Evolutionary conservation across 768 basidiomycete genomes (phyloP).

Genomic region (Polyporus arcularius): DNA sequence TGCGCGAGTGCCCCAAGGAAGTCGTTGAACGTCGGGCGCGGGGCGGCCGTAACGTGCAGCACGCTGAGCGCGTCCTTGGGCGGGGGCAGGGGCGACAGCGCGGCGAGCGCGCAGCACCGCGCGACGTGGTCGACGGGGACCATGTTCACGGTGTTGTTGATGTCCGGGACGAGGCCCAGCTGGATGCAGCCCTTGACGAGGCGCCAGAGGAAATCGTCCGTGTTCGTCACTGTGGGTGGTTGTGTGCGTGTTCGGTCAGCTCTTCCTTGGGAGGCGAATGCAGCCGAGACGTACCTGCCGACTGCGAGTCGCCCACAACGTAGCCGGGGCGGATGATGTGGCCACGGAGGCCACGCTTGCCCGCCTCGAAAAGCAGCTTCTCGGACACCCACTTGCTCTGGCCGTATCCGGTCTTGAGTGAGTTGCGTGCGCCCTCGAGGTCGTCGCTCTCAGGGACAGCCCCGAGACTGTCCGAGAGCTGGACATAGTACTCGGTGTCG

Average conservation of each 20-base stretch:
- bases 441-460: constrained; percentile 89
- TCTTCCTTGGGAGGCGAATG: neutral
- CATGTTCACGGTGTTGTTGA: constrained; percentile 98
- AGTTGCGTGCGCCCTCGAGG: constrained; percentile 76
- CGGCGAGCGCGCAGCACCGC: constrained; percentile 72
- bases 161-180: constrained; percentile 94
- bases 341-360: constrained; percentile 78
- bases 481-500: constrained; percentile 89
- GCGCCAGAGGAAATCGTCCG: constrained; percentile 98
- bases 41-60: constrained; percentile 83
- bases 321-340: constrained; percentile 94
- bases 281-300: constrained; percentile 64
- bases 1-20: constrained; percentile 69
- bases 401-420: constrained; percentile 90
- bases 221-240: constrained; percentile 81
- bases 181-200: constrained; percentile 98
- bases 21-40: constrained; percentile 86
- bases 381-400: constrained; percentile 99
- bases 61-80: constrained; percentile 49
- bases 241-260: neutral
- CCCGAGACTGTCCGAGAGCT: constrained; percentile 69
- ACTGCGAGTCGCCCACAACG: constrained; percentile 88
- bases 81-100: constrained; percentile 55
- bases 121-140: constrained; percentile 98
- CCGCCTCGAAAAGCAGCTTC: constrained; percentile 90